Evolutionary conservation across 1,284 basidiomycete species (phyloP).

Genomic region (Tylopilus orsonianus): DNA sequence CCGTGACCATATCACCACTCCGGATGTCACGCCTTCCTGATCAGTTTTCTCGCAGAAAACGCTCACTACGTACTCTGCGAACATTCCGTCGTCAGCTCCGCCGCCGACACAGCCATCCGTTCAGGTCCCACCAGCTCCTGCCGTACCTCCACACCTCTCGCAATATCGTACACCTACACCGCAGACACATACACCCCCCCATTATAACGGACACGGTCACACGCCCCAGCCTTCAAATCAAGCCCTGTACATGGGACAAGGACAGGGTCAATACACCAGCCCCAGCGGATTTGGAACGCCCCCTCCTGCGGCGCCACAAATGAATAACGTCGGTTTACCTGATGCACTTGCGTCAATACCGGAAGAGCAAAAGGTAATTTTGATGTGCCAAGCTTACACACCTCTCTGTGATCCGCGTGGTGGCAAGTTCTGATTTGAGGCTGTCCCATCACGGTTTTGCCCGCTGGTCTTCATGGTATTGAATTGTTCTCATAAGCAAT

Average conservation of each 20-base stretch:
- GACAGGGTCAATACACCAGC: slow-evolving; percentile 23
- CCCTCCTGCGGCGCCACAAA: slow-evolving; percentile 18
- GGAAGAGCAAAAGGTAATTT: slow-evolving; percentile 64
- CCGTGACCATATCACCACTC: slow-evolving; percentile 1
- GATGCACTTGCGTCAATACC: slow-evolving; percentile 59
- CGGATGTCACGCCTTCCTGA: slow-evolving; percentile 1
- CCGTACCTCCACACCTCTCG: slow-evolving; percentile 48
- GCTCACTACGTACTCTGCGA: slow-evolving; percentile 33
- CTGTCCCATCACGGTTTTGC: background rate
- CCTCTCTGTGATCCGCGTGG: slow-evolving; percentile 7
- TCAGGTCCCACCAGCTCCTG: slow-evolving; percentile 31
- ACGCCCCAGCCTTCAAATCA: slow-evolving; percentile 30
- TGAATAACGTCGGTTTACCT: slow-evolving; percentile 36
- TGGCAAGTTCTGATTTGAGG: background rate
- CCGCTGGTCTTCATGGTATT: slow-evolving; percentile 1
- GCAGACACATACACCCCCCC: slow-evolving; percentile 32
- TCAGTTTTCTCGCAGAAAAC: slow-evolving; percentile 34
- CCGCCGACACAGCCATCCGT: slow-evolving; percentile 28
- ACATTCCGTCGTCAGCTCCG: slow-evolving; percentile 29
- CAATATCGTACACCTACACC: slow-evolving; percentile 48
- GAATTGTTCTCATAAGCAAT: slow-evolving; percentile 13
- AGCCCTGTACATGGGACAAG: slow-evolving; percentile 20
- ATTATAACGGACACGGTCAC: slow-evolving; percentile 30
- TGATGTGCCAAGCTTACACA: slow-evolving; percentile 5
- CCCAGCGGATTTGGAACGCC: slow-evolving; percentile 25